Evolutionary conservation across 1,139 yeast genomes (phyloP).

Genomic region (Scheffersomyces stambukii): DNA sequence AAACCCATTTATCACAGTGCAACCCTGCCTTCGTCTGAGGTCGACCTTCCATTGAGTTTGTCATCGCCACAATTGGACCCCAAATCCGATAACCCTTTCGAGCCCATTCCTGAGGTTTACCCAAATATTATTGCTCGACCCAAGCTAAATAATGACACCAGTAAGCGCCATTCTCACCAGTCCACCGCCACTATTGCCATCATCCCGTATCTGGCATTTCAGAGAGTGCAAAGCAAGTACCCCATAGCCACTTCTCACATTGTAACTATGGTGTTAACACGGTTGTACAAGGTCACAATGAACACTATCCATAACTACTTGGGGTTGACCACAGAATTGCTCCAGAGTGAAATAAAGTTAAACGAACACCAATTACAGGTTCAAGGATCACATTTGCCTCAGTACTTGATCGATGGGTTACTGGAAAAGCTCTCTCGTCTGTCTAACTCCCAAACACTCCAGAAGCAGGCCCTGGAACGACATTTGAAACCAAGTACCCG

Average conservation of each 20-base stretch:
- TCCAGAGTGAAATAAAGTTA: constrained; percentile 68
- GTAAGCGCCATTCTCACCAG: background rate
- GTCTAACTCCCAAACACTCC: constrained; percentile 5
- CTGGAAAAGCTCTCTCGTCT: constrained; percentile 37
- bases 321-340: constrained; percentile 78
- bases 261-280: constrained; percentile 84
- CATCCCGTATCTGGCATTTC: constrained; percentile 82
- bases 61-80: constrained; percentile 8
- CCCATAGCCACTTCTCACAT: constrained; percentile 93
- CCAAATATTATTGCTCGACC: constrained; percentile 12
- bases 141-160: constrained; percentile 5
- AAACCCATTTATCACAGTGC: constrained; percentile 11
- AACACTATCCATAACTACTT: constrained; percentile 85
- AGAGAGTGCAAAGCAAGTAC: constrained; percentile 64
- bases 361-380: constrained; percentile 54
- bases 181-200: constrained; percentile 65
- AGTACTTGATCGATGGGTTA: constrained; percentile 57
- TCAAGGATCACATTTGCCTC: constrained; percentile 44
- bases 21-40: constrained; percentile 8
- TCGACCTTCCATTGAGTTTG: too few species aligned
- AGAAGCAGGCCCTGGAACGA: constrained; percentile 1
- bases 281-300: constrained; percentile 85
- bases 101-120: constrained; percentile 4
- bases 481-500: constrained; percentile 2
- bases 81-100: constrained; percentile 1